These are phyloP conservation scores for Xylariaceae sp. DNA, from an alignment of 2,329 filamentous ascomycete species.

Conservation along the genomic window DNA sequence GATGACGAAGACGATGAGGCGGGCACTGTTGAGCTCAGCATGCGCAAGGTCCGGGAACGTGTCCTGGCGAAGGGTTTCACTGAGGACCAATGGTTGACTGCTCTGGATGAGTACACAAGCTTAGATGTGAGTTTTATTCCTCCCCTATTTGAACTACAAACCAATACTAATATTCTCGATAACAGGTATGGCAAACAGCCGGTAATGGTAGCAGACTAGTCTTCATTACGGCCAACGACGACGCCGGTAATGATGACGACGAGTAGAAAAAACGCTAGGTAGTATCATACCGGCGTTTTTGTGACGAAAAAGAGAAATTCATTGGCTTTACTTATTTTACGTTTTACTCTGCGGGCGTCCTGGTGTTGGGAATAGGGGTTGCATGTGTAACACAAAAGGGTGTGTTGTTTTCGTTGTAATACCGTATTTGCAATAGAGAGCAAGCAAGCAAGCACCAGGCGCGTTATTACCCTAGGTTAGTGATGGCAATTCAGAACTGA, in stretches of 20 bases:
- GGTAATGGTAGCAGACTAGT: slow-evolving; percentile 65
- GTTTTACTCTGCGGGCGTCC: background rate
- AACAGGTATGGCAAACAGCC: slow-evolving; percentile 72
- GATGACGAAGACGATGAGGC: slow-evolving; percentile 48
- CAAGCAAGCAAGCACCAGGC: background rate
- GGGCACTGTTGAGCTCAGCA: slow-evolving; percentile 64
- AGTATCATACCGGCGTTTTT: background rate
- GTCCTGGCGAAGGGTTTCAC: slow-evolving; percentile 97
- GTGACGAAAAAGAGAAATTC: background rate
- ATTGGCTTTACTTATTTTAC: background rate
- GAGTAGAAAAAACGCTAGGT: slow-evolving; percentile 7
- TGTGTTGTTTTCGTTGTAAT: background rate
- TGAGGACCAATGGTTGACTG: slow-evolving; percentile 80
- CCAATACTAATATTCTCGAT: slow-evolving; percentile 26
- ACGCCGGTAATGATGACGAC: slow-evolving; percentile 22
- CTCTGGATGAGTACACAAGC: slow-evolving; percentile 82
- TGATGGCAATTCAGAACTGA: background rate
- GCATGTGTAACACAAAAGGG: background rate
- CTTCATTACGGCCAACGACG: slow-evolving; percentile 51
- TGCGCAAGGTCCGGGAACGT: slow-evolving; percentile 83
- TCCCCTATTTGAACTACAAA: background rate
- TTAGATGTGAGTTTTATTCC: slow-evolving; percentile 68
- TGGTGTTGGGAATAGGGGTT: background rate
- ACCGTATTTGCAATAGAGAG: background rate
- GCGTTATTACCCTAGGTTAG: background rate